Evolutionary conservation across 352 stramenopile genomes (phyloP).

Genomic region (Pythium dissimile): DNA sequence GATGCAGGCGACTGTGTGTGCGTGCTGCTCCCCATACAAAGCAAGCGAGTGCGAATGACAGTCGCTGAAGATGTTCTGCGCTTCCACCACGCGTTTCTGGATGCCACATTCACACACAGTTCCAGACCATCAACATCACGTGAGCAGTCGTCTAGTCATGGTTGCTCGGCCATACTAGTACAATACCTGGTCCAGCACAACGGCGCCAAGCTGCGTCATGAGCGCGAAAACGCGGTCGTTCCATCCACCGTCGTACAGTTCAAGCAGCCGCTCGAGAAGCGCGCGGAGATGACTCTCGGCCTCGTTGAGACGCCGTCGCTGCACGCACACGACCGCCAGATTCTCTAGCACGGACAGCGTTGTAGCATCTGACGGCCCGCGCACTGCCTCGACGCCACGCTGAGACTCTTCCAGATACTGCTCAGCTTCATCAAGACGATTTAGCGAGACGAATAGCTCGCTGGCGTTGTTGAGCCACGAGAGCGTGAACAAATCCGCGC

Average conservation of each 20-base stretch:
- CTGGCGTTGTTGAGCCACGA: constrained; percentile 42
- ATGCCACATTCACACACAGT: not conserved
- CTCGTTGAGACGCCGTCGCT: not conserved
- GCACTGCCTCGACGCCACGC: constrained; percentile 16
- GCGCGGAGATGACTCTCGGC: constrained; percentile 31
- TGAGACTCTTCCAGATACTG: constrained; percentile 36
- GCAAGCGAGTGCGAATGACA: constrained; percentile 30
- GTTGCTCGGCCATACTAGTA: not conserved
- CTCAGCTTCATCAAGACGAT: constrained; percentile 28
- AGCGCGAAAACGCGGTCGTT: constrained; percentile 50
- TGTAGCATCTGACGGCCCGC: not conserved
- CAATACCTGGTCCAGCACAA: constrained; percentile 42
- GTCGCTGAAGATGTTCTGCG: constrained; percentile 28
- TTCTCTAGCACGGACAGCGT: constrained; percentile 42
- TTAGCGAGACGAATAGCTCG: constrained; percentile 32
- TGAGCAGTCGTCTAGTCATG: not conserved
- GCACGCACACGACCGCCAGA: constrained; percentile 31
- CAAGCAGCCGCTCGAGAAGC: constrained; percentile 25
- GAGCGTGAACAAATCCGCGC: constrained; percentile 32
- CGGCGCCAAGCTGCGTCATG: constrained; percentile 26
- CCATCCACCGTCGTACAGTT: constrained; percentile 41
- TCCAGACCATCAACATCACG: no score
- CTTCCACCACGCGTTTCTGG: constrained; percentile 43
- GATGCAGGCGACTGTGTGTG: constrained; percentile 25
- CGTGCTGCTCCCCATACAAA: constrained; percentile 22